Conservation (phyloP, 106 monocot species). For the Triglochin maritima region DNA sequence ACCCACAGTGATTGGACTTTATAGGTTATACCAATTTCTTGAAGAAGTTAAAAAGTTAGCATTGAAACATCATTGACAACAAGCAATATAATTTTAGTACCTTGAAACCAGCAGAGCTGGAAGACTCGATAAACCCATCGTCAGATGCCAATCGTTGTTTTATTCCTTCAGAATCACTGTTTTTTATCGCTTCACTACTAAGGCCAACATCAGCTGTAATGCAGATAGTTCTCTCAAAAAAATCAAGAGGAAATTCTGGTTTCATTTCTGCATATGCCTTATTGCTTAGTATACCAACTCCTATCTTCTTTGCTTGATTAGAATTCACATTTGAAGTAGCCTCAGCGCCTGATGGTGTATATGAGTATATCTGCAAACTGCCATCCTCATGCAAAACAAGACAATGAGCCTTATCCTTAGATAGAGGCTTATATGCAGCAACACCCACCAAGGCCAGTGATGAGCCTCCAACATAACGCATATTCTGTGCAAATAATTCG, state of each 20-base stretch:
- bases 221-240: slow-evolving; percentile 92
- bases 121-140: slow-evolving; percentile 87
- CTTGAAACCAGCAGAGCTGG: slow-evolving; percentile 78
- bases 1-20: too few species aligned
- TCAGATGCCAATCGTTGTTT: slow-evolving; percentile 85
- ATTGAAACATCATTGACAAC: too few species aligned
- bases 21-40: too few species aligned
- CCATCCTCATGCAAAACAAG: slow-evolving; percentile 94
- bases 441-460: slow-evolving; percentile 73
- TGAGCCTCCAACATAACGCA: slow-evolving; percentile 69
- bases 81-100: slow-evolving; percentile 17
- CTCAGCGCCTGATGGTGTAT: slow-evolving; percentile 34
- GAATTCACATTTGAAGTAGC: slow-evolving; percentile 21
- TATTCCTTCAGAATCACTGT: slow-evolving; percentile 70
- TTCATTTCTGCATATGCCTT: slow-evolving; percentile 51
- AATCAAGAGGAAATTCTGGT: slow-evolving; percentile 93
- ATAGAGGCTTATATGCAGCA: slow-evolving; percentile 84
- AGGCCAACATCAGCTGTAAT: slow-evolving; percentile 75
- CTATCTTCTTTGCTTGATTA: slow-evolving; percentile 69
- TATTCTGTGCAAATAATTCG: slow-evolving; percentile 56
- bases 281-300: slow-evolving; percentile 65
- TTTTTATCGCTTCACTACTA: slow-evolving; percentile 61
- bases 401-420: slow-evolving; percentile 79
- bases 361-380: slow-evolving; percentile 81
- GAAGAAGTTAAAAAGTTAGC: too few species aligned